Evolutionary conservation across 1,139 yeast species (phyloP).

Genomic region (Magnusiomyces sp.): DNA sequence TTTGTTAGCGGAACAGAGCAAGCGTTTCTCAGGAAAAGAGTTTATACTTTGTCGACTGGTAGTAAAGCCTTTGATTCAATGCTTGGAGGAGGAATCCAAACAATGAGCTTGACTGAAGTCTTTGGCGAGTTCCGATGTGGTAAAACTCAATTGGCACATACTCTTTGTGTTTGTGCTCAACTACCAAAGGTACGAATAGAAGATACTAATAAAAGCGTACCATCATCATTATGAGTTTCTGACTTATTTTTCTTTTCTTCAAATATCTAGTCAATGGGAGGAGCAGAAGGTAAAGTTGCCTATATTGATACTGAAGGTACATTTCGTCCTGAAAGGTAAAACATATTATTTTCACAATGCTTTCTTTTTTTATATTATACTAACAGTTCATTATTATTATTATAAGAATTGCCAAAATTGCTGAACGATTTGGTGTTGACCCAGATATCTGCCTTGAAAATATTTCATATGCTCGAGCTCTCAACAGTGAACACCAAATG

Average conservation of each 20-base stretch:
- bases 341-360: too few relatives aligned
- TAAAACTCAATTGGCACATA: constrained; percentile 52
- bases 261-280: constrained; percentile 37
- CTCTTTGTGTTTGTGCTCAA: constrained; percentile 52
- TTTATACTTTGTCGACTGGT: constrained; percentile 45
- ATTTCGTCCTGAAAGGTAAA: constrained; percentile 21
- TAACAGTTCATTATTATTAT: too few relatives aligned
- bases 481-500: constrained; percentile 54
- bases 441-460: constrained; percentile 45
- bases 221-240: not conserved
- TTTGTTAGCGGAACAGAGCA: constrained; percentile 49
- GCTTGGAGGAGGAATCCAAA: constrained; percentile 51
- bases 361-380: too few relatives aligned
- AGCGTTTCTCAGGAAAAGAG: constrained; percentile 42
- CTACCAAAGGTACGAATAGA: constrained; percentile 37
- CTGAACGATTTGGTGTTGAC: constrained; percentile 47
- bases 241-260: not conserved
- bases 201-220: not conserved
- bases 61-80: constrained; percentile 45
- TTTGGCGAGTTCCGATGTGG: constrained; percentile 59
- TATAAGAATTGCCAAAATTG: constrained; percentile 48
- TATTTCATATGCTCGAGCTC: constrained; percentile 49
- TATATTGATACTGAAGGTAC: constrained; percentile 54
- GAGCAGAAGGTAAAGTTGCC: constrained; percentile 56
- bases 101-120: constrained; percentile 56